Base-by-base conservation (phyloP, 805 yeast genomes). In the Candida odintsovae region DNA sequence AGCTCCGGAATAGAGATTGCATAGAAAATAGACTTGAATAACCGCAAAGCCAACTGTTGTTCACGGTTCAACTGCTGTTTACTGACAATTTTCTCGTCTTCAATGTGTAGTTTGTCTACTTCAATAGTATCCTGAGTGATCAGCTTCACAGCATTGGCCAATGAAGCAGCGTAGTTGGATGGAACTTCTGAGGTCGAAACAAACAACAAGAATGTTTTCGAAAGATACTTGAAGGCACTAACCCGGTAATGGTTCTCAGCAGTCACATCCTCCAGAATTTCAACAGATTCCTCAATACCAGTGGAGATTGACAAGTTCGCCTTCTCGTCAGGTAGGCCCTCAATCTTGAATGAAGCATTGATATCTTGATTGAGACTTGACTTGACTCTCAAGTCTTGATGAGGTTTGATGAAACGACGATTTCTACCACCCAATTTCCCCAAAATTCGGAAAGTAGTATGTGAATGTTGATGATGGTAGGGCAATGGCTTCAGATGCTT, bases 371-470 rank as follows among this genome's bases (percentile, higher is more conserved):
- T 83, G n/a, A 78, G 58, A 38, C 61, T 65, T 1, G 77, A 70
- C 49, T 75, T 75, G 1, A 78, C 66, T 41, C 73, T 70, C 54
- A 94, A 69, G 47, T 86, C 83, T 38, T 77, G 69, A 36, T 90
- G 89, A 2, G 95, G 85, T 47, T 80, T 80, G 56, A 94, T 74
- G 61, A 89, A 88, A 44, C 84, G 82, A 55, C 97, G 82, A 58
- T 94, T 94, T 60, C 99, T 78, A 2, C 99, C 99, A 35, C 99
- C 99, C 16, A 94, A 70, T 62, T 95, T 94, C 43, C 99, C 99
- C 43, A 94, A 70, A 35, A 94, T 89, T 51, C 98, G 75, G 46
- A 94, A 82, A 0, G 98, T 90, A 0, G 96, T 89, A 62, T 94
- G 99, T 16, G 96, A 85, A 54, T 90, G 96, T 53, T 89, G 95